Evolutionary conservation across 805 yeast species (phyloP).

Genomic region (Wickerhamiella sorbophila): DNA sequence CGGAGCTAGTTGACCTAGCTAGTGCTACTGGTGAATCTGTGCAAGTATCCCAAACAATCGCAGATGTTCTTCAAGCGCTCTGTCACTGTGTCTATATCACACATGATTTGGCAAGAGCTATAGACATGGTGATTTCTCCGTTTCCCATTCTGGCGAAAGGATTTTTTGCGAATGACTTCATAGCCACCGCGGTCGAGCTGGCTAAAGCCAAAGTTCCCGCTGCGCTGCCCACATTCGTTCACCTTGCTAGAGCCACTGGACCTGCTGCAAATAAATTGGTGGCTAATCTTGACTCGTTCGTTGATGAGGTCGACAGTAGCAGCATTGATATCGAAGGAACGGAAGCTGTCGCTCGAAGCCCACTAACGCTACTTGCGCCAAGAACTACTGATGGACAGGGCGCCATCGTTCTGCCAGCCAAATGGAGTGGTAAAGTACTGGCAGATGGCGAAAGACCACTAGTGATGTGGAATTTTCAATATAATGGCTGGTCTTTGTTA

Average conservation of each 20-base stretch:
- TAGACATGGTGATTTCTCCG: constrained; percentile 30
- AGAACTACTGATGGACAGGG: constrained; percentile 35
- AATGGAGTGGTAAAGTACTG: constrained; percentile 59
- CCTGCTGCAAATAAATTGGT: constrained; percentile 54
- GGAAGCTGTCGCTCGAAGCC: constrained; percentile 33
- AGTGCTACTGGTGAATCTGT: background rate
- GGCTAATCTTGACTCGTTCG: constrained; percentile 43
- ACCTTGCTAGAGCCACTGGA: constrained; percentile 31
- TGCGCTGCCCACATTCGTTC: constrained; percentile 43
- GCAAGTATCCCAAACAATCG: constrained; percentile 15
- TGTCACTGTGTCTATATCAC: constrained; percentile 37
- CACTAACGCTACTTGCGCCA: constrained; percentile 47
- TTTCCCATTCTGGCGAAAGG: constrained; percentile 34
- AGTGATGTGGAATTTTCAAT: constrained; percentile 56
- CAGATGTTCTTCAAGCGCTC: constrained; percentile 24
- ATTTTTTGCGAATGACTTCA: constrained; percentile 34
- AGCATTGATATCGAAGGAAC: constrained; percentile 24
- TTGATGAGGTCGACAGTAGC: constrained; percentile 19
- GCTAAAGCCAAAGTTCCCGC: constrained; percentile 65
- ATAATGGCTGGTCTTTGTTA: constrained; percentile 76
- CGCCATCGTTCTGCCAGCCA: constrained; percentile 33
- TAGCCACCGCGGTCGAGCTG: constrained; percentile 34
- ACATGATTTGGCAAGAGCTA: constrained; percentile 31
- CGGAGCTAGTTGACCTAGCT: constrained; percentile 8
- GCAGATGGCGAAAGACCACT: constrained; percentile 26